Base-by-base conservation (phyloP, 768 basidiomycete species). In the Pleurotus eryngii region DNA sequence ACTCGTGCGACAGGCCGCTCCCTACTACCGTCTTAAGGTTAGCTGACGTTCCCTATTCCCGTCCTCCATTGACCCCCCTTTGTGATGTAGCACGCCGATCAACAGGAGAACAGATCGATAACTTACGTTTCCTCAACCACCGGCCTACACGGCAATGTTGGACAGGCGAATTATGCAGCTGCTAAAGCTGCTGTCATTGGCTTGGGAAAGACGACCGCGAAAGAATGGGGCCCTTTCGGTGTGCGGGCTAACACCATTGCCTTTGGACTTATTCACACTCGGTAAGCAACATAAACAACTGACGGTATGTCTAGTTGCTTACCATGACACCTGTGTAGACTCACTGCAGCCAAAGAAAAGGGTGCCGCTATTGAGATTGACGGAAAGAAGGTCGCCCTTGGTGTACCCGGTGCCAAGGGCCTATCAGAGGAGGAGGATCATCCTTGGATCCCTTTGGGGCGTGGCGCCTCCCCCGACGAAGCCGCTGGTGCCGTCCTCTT, bases 91-190 rank as follows among this genome's bases (percentile, higher is more conserved):
- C 66, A 87, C 83, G 73, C 74, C 18, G 76, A 79, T 61, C 76
- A 75, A 9, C 77, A 79, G 30, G 87, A 82, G 66, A 89, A 87
- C 67, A 82, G 89, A 48, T 88, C 84, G 5, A 84, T 94, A 64
- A 77, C 89, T 63, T 93, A 92, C 67, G 85, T 94, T 43, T 92
- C 90, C 26, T 92, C 89, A 0, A 86, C 82, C 3, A 81, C 84
- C n/a, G 92, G 91, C 48, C 78, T 93, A 26, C 91, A 93, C 69
- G 92, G 91, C 17, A 92, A 90, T 68, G 87, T 92, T 51, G 92
- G 92, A 3, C 92, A 93, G 70, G 85, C 78, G 14, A 92, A 92
- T 73, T 92, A 90, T 64, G 84, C 90, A 20, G 81, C 89, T 1
- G 90, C 87, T 59, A 92, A 92, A 65, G 74, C 89, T 11, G 91